phyloP scores from a whole-genome alignment of 495 filamentous ascomycete species.

The Xylaria intraflava region DNA sequence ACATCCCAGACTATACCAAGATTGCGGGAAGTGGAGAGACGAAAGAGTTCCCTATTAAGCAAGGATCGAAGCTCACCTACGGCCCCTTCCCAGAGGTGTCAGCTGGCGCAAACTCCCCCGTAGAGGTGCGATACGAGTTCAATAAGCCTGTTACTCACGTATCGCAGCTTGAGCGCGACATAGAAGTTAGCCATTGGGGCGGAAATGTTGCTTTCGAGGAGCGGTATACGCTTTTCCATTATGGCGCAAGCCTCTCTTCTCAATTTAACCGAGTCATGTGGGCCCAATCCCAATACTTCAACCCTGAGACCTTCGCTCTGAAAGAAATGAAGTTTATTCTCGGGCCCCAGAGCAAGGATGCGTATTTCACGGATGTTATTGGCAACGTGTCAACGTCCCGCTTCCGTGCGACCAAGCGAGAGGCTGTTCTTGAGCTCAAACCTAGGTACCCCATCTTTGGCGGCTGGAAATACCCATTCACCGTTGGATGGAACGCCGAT shows the following conservation, averaged over 20 bases:
- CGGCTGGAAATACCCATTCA: slow-evolving; percentile 96
- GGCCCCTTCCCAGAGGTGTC: slow-evolving; percentile 79
- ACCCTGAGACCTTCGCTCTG: slow-evolving; percentile 65
- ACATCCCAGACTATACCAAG: slow-evolving; percentile 78
- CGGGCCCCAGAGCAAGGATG: slow-evolving; percentile 64
- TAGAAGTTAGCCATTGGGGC: slow-evolving; percentile 97
- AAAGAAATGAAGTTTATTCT: slow-evolving; percentile 78
- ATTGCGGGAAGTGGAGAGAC: slow-evolving; percentile 57
- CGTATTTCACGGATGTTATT: slow-evolving; percentile 95
- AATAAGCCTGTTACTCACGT: slow-evolving; percentile 81
- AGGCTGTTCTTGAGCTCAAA: slow-evolving; percentile 80
- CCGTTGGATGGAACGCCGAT: slow-evolving; percentile 88
- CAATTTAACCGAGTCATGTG: slow-evolving; percentile 86
- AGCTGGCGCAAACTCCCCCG: slow-evolving; percentile 62
- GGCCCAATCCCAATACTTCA: slow-evolving; percentile 69
- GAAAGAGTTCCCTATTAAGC: slow-evolving; percentile 65
- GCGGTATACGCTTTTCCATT: slow-evolving; percentile 82
- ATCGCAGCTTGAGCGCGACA: slow-evolving; percentile 70
- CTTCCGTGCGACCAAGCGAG: slow-evolving; percentile 71
- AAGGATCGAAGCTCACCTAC: slow-evolving; percentile 81
- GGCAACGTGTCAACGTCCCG: slow-evolving; percentile 93
- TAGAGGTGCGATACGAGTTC: slow-evolving; percentile 87
- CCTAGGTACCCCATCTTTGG: slow-evolving; percentile 92
- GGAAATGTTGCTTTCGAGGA: slow-evolving; percentile 94
- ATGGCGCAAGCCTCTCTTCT: slow-evolving; percentile 71